Conservation (phyloP, 495 filamentous ascomycete species). For the Copromyces sp. region DNA sequence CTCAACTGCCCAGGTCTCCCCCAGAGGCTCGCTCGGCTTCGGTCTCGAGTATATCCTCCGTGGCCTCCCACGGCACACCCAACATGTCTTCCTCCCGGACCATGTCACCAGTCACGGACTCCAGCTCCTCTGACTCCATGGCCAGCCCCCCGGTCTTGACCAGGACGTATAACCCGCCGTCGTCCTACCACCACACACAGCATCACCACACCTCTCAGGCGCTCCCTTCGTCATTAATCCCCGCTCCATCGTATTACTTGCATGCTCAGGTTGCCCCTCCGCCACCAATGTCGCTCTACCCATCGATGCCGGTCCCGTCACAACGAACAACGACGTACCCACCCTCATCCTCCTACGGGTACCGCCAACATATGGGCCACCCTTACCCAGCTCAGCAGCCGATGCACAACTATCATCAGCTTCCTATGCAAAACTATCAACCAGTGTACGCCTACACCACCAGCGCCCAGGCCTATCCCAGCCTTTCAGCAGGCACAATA, state of each 20-base stretch:
- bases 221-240: neutral
- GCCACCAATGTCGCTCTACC: conserved; percentile 6
- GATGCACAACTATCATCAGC: conserved; percentile 4
- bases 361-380: conserved; percentile 1
- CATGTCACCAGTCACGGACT: conserved; percentile 12
- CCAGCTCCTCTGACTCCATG: conserved; percentile 1
- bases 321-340: conserved; percentile 2
- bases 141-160: neutral
- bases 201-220: neutral
- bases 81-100: conserved; percentile 8
- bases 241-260: conserved; percentile 13
- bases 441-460: conserved; percentile 3
- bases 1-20: neutral
- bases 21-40: conserved; percentile 13
- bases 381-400: neutral
- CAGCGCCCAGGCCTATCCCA: neutral
- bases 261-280: conserved; percentile 6
- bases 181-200: conserved; percentile 1
- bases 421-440: conserved; percentile 7
- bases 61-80: conserved; percentile 8
- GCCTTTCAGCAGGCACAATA: neutral
- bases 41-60: conserved; percentile 15
- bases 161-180: conserved; percentile 5
- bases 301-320: neutral
- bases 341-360: conserved; percentile 7